Evolutionary conservation across 805 yeast genomes (phyloP).

Genomic region (Wickerhamomyces tratensis): DNA sequence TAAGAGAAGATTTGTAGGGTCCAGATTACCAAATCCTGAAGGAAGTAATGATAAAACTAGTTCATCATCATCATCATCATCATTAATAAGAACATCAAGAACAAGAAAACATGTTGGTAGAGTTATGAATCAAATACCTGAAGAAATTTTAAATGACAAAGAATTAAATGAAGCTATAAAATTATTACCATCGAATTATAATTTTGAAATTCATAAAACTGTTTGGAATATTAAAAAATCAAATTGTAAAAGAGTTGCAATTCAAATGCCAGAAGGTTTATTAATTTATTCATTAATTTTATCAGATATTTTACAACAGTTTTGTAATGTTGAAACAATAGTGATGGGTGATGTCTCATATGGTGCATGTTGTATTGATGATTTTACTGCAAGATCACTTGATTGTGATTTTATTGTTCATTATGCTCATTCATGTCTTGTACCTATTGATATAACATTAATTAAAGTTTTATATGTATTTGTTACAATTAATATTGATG

Average conservation of each 20-base stretch:
- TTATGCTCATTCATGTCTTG: slow-evolving; percentile 95
- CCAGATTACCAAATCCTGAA: not conserved
- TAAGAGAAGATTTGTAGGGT: slow-evolving; percentile 54
- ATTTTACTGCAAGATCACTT: slow-evolving; percentile 83
- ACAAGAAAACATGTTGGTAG: slow-evolving; percentile 35
- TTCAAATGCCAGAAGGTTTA: slow-evolving; percentile 97
- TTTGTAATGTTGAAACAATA: slow-evolving; percentile 76
- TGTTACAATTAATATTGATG: slow-evolving; percentile 88
- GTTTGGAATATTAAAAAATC: slow-evolving; percentile 83
- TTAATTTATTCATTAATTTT: slow-evolving; percentile 80
- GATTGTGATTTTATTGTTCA: slow-evolving; percentile 94
- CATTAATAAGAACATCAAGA: slow-evolving; percentile 15
- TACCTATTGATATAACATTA: slow-evolving; percentile 85
- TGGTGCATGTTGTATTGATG: slow-evolving; percentile 98
- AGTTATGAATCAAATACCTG: slow-evolving; percentile 80
- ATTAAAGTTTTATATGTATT: slow-evolving; percentile 92
- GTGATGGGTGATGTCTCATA: slow-evolving; percentile 99
- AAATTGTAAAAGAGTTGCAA: slow-evolving; percentile 73
- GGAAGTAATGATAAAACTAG: slow-evolving; percentile 3
- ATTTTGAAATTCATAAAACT: slow-evolving; percentile 92
- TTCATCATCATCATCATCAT: not conserved
- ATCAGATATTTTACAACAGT: slow-evolving; percentile 89
- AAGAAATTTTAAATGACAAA: slow-evolving; percentile 67
- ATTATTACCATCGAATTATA: slow-evolving; percentile 82
- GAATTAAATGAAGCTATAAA: slow-evolving; percentile 80